These are phyloP conservation scores for Maudiozyma humilis DNA, from an alignment of 1,139 yeast genomes.

Conservation along the genomic window DNA sequence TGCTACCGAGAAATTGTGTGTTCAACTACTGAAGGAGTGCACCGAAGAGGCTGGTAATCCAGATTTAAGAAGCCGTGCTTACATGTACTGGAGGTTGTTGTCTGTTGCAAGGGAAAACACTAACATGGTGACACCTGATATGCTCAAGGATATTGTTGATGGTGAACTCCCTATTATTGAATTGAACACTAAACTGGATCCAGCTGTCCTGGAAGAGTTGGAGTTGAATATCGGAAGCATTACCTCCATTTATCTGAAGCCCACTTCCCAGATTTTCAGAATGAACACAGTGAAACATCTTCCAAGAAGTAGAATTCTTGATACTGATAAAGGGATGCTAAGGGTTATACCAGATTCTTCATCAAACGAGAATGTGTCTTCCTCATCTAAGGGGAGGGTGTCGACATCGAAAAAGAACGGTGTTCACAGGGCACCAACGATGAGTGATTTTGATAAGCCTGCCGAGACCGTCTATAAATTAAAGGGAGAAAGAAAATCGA, in stretches of 20 bases:
- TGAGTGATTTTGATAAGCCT: constrained; percentile 34
- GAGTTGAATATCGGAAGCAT: constrained; percentile 75
- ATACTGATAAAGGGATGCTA: constrained; percentile 15
- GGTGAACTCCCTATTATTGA: constrained; percentile 57
- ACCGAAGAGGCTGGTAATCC: constrained; percentile 74
- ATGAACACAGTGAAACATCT: constrained; percentile 49
- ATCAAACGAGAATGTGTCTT: constrained; percentile 2
- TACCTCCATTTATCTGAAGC: constrained; percentile 78
- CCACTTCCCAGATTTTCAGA: constrained; percentile 72
- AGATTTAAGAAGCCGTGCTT: constrained; percentile 79
- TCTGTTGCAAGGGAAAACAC: constrained; percentile 35
- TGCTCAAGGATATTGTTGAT: constrained; percentile 45
- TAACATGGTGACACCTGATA: constrained; percentile 14
- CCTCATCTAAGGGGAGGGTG: not conserved
- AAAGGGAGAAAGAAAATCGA: constrained; percentile 29
- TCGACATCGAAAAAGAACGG: not conserved
- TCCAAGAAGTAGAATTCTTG: constrained; percentile 56
- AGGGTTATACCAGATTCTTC: constrained; percentile 11
- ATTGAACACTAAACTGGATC: constrained; percentile 66
- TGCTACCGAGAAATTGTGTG: constrained; percentile 48
- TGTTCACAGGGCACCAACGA: constrained; percentile 13
- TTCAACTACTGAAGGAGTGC: constrained; percentile 56
- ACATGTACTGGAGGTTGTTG: constrained; percentile 75
- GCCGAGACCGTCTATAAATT: constrained; percentile 32
- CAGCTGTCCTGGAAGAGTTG: constrained; percentile 64